Percentiles rank a stretch among this genome's conserved stretches.
Conservation (phyloP, 164 flowering plant genomes). For the Liriodendron chinense region DNA sequence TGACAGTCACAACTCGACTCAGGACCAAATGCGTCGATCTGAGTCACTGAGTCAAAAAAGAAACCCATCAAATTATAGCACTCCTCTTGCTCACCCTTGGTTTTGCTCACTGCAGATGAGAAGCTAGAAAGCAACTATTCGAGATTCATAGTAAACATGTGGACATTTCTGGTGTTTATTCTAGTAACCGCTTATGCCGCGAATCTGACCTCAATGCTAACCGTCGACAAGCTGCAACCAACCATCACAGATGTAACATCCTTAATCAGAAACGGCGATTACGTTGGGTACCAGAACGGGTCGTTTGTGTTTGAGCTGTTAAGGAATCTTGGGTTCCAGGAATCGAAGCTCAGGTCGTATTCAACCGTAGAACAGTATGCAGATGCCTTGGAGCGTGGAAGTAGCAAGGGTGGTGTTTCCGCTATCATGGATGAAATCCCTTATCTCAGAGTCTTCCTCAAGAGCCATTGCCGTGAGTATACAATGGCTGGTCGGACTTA, state of each 20-base stretch:
- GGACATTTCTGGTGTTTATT: slow-evolving; percentile 6
- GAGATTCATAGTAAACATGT: slow-evolving; percentile 3
- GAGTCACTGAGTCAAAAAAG: no score
- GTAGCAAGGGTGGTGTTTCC: slow-evolving; percentile 28
- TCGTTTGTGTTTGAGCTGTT: slow-evolving; percentile 15
- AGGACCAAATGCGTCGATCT: no score
- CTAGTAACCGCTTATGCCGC: slow-evolving; percentile 1
- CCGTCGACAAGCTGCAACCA: slow-evolving; percentile 1
- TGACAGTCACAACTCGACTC: no score
- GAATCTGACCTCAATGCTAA: slow-evolving; percentile 9
- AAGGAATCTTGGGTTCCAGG: slow-evolving; percentile 19
- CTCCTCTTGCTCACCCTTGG: not conserved
- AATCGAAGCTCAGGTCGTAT: slow-evolving; percentile 20
- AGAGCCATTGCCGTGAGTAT: not conserved
- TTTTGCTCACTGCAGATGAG: not conserved
- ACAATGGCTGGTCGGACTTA: slow-evolving; percentile 22
- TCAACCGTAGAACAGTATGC: slow-evolving; percentile 22
- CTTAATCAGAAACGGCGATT: slow-evolving; percentile 2
- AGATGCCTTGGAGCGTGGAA: slow-evolving; percentile 21
- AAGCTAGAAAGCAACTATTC: slow-evolving; percentile 8
- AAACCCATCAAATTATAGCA: not conserved
- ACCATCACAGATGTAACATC: not conserved
- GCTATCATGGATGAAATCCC: slow-evolving; percentile 41
- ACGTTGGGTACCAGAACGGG: slow-evolving; percentile 9
- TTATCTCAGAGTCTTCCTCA: slow-evolving; percentile 26